Conservation (phyloP, 495 filamentous ascomycete species). For the Aspergillus haitiensis region DNA sequence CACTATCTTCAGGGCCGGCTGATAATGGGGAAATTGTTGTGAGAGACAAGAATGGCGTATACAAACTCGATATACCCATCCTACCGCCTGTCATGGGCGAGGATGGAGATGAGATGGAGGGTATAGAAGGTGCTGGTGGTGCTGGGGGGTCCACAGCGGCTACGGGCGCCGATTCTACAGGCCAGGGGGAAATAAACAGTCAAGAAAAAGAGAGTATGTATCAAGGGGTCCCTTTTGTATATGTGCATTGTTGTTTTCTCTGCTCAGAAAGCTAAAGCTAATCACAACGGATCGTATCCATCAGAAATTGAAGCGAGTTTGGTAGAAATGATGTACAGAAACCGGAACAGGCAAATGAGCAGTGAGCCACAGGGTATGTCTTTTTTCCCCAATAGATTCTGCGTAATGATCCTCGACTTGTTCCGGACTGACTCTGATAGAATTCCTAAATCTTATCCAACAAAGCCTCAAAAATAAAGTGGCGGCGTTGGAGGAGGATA, state of each 20-base stretch:
- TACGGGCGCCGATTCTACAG: slow-evolving; percentile 19
- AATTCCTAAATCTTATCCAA: slow-evolving; percentile 69
- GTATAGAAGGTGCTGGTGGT: slow-evolving; percentile 29
- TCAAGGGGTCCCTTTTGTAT: too few relatives aligned
- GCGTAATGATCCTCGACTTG: not conserved
- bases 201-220: slow-evolving; percentile 51
- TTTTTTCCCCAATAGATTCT: not conserved
- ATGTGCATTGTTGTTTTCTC: too few relatives aligned
- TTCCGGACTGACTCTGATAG: slow-evolving; percentile 43
- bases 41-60: slow-evolving; percentile 71
- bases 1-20: slow-evolving; percentile 36
- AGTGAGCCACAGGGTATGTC: slow-evolving; percentile 67
- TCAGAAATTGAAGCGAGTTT: slow-evolving; percentile 51
- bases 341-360: slow-evolving; percentile 59
- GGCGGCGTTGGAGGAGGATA: slow-evolving; percentile 73
- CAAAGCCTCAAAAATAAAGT: slow-evolving; percentile 72
- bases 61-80: slow-evolving; percentile 68
- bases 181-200: slow-evolving; percentile 34
- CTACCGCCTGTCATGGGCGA: slow-evolving; percentile 52
- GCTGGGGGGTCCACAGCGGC: slow-evolving; percentile 27
- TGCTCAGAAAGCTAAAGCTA: not conserved
- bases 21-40: slow-evolving; percentile 71
- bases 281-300: not conserved
- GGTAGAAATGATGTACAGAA: slow-evolving; percentile 55
- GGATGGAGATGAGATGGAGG: slow-evolving; percentile 54